Evolutionary conservation across 352 stramenopile genomes (phyloP), one percentile per base, ranked within the genome.

Genomic region (Poterioochromonas sp.): DNA sequence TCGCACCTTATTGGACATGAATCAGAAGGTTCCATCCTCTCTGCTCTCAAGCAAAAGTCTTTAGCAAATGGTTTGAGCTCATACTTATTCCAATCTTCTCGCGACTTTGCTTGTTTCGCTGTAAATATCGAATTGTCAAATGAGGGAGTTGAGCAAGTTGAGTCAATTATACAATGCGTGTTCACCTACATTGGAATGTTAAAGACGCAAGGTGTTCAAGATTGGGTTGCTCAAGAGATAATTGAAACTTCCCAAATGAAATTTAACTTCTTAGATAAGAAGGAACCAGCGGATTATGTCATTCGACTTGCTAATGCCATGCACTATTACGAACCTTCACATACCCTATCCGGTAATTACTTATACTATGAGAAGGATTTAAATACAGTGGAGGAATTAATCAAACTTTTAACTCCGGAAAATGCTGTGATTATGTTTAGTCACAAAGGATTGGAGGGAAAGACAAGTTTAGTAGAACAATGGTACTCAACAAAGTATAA

Each of bases 1-100:
- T 88, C 87, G 39, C 91, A 96, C 81, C 83, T 97, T 26, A 83
- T 97, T 40, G 94, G 94, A 0, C 92, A 98, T 81, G 94, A 98
- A 88, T 92, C 90, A 29, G 83, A 83, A 0, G 91, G 90, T 18
- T 97, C 92, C 0, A 86, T 98, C 60, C 76, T 98, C 37, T 94
- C 90, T 40, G 92, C 91, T 78, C 82, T 98, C 41, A 96, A 97
- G 81, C 71, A 80, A 85, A 93, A 86, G 84, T 89, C 63, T 69
- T 92, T 83, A 84, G 88, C 87, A 3, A 93, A 90, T 81, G 83
- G 80, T 0, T 69, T 95, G 26, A 5, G 20, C 1, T 51, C 65
- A 11, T 74, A 74, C 32, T 26, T 54, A 40, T 29, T 54, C n/a
- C 18, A 2, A 2, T 74, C 65, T 11, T 37, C 18, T 11, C n/a